These are phyloP conservation scores for Gossypium schwendimanii DNA, from an alignment of 441 rosid species.

Conservation along the genomic window DNA sequence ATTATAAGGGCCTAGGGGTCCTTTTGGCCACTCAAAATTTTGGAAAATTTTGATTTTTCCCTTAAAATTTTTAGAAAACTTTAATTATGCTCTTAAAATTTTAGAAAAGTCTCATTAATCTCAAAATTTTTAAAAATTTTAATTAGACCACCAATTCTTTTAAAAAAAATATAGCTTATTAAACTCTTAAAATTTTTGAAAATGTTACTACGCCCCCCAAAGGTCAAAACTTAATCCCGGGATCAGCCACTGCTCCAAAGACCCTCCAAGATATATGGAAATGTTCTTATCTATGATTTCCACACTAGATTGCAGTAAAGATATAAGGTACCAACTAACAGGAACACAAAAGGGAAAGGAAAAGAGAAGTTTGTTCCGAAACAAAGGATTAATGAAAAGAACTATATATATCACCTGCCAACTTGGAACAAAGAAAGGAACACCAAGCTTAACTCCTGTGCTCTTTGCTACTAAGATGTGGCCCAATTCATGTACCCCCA, in stretches of 20 bases:
- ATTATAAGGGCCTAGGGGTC: too few species aligned
- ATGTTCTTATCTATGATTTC: not conserved
- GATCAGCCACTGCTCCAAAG: not conserved
- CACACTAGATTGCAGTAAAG: not conserved
- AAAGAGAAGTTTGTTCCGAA: not conserved
- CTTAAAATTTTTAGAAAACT: too few species aligned
- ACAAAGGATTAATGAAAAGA: slow-evolving; percentile 8
- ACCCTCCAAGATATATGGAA: not conserved
- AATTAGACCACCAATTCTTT: too few species aligned
- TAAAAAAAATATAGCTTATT: too few species aligned
- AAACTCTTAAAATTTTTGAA: too few species aligned
- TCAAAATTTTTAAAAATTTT: too few species aligned
- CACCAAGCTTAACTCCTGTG: slow-evolving; percentile 66
- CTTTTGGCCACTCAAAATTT: too few species aligned
- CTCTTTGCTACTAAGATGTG: slow-evolving; percentile 62
- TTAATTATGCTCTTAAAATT: too few species aligned
- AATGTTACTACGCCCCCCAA: too few species aligned
- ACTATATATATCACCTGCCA: slow-evolving; percentile 65
- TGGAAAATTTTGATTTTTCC: too few species aligned
- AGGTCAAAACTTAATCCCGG: too few species aligned
- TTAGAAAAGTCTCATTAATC: too few species aligned
- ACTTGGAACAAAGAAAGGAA: slow-evolving; percentile 92
- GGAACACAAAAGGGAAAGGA: not conserved
- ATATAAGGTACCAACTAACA: not conserved
- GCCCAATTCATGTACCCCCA: slow-evolving; percentile 76